Base-by-base conservation (phyloP, 1,284 basidiomycete genomes). In the Rhodotorula sp. region DNA sequence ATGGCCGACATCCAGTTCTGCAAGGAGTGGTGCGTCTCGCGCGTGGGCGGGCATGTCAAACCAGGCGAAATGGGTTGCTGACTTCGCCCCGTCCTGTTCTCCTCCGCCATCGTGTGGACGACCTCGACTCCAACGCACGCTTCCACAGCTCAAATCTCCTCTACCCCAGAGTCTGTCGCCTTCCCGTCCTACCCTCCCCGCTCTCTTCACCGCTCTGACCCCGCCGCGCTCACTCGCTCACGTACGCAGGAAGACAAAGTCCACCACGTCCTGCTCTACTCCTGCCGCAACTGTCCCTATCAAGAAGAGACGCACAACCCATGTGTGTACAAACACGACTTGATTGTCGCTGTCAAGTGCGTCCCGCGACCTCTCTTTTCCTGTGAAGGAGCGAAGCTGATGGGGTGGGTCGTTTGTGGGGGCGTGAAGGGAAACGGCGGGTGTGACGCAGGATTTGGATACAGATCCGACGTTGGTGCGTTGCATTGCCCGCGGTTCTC, bases 341-440 rank as follows among this genome's bases (percentile, higher is more conserved):
- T 98, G 82, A 83, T 97, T 78, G 95, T 91, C 0, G 89, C 95
- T 34, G 93, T 90, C 76, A 94, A 92, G 94, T 95, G 80, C 78
- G 90, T 85, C 32, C 34, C 15, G 19, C n/a, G 2, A 34, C 47
- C 49, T 29, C 36, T 19, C 17, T n/a, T 11, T n/a, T 19, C 30
- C 58, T 20, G 10, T 39, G 29, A 39, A 54, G 58, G 59, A n/a
- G n/a, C n/a, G 27, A 51, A 17, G 52, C 59, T 27, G 62, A 56
- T 13, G n/a, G 39, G 15, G 36, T 24, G 44, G 6, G 17, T 48
- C 9, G 0, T n/a, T 5, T 46, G n/a, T 3, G 6, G 4, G 1
- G 20, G 4, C 55, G 13, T 55, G 60, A 77, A 96, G 92, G 82
- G 95, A 94, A 82, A 92, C 94, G 82, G 85, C 91, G 6, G 95